These are phyloP conservation scores for Diaporthe ilicicola DNA, from an alignment of 2,329 filamentous ascomycete species.

Conservation along the genomic window DNA sequence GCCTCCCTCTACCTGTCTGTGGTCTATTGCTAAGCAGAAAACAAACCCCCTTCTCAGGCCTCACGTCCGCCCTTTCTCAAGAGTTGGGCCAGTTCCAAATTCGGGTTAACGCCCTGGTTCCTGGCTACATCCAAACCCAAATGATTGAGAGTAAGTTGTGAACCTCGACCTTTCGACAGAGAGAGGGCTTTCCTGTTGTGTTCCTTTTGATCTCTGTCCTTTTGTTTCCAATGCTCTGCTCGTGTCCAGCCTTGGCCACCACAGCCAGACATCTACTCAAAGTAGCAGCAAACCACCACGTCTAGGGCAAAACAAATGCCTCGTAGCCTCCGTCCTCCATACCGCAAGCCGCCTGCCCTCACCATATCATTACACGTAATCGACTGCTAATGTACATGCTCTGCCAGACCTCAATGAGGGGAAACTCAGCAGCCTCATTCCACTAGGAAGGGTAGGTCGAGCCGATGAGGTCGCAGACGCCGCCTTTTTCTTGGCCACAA, in stretches of 20 bases:
- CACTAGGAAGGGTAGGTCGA: conserved; percentile 71
- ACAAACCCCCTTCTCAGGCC: conserved; percentile 53
- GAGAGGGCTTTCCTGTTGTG: not conserved
- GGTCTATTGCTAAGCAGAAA: not conserved
- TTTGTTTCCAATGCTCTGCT: conserved; percentile 15
- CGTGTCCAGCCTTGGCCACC: not conserved
- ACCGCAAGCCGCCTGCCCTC: conserved; percentile 18
- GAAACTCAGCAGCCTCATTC: conserved; percentile 62
- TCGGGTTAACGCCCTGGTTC: conserved; percentile 81
- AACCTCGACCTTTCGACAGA: too few species aligned
- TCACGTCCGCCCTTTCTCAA: conserved; percentile 72
- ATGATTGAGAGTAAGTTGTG: conserved; percentile 75
- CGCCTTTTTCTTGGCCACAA: conserved; percentile 78
- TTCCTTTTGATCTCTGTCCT: conserved; percentile 6
- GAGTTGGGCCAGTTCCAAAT: conserved; percentile 70
- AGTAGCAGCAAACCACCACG: not conserved
- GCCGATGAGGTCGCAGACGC: conserved; percentile 82
- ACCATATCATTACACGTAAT: conserved; percentile 24
- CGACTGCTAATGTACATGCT: conserved; percentile 29
- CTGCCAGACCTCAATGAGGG: conserved; percentile 44
- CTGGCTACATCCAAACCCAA: conserved; percentile 82
- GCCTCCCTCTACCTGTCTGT: not conserved
- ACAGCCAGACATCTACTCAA: not conserved
- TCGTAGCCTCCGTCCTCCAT: conserved; percentile 31
- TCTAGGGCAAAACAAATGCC: conserved; percentile 20